Evolutionary conservation across 2,329 filamentous ascomycete genomes (phyloP).

Genomic region (Mollisia scopiformis): DNA sequence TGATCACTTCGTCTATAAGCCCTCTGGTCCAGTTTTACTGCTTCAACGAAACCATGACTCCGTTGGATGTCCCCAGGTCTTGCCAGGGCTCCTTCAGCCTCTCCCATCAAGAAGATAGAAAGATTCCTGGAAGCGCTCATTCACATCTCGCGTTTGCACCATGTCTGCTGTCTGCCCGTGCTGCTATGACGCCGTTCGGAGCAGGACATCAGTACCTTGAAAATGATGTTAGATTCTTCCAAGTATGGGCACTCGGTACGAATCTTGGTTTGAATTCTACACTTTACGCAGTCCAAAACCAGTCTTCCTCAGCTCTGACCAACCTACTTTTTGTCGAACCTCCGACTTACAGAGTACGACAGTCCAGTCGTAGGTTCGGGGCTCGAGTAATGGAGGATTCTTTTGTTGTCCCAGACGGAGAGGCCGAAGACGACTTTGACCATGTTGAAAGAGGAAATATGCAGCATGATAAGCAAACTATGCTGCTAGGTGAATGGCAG

Average conservation of each 20-base stretch:
- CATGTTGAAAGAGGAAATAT: neutral
- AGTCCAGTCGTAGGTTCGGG: conserved; percentile 5
- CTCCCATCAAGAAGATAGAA: neutral
- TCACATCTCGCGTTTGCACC: conserved; percentile 18
- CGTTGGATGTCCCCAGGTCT: conserved; percentile 6
- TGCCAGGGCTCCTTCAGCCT: conserved; percentile 28
- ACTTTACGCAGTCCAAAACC: conserved; percentile 33
- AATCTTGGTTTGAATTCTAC: conserved; percentile 49
- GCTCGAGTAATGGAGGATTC: conserved; percentile 20
- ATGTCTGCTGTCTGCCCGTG: conserved; percentile 11
- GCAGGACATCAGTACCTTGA: conserved; percentile 35
- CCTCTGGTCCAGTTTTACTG: conserved; percentile 32
- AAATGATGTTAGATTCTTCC: conserved; percentile 47
- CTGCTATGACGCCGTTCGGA: conserved; percentile 2
- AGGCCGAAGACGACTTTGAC: neutral
- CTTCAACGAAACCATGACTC: conserved; percentile 19
- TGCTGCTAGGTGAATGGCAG: neutral
- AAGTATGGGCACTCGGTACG: conserved; percentile 46
- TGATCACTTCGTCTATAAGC: conserved; percentile 31
- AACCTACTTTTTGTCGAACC: conserved; percentile 7
- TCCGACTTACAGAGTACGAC: conserved; percentile 14
- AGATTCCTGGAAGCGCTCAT: neutral
- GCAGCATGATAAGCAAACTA: neutral
- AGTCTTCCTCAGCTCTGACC: neutral
- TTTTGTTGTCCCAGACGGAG: conserved; percentile 33